Conservation (phyloP, 169 alveolate species). For the Plasmodium malariae region DNA sequence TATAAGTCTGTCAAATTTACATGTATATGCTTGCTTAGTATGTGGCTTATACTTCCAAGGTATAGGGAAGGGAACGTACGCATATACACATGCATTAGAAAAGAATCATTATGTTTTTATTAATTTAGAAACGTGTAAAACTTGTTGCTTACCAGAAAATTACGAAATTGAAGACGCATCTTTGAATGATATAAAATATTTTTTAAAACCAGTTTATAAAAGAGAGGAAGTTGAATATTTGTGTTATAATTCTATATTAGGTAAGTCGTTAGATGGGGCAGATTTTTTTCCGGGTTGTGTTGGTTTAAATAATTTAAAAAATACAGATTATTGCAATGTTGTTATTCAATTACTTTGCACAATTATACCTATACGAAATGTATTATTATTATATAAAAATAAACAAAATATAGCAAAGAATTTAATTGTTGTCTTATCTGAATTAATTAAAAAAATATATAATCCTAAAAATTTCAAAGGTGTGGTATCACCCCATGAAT, state of each 20-base stretch:
- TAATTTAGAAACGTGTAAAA: slow-evolving; percentile 91
- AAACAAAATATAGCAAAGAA: slow-evolving; percentile 88
- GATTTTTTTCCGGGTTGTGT: slow-evolving; percentile 95
- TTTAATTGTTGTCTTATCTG: slow-evolving; percentile 92
- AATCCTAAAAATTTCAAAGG: slow-evolving; percentile 98
- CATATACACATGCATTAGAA: slow-evolving; percentile 97
- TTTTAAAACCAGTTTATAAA: slow-evolving; percentile 88
- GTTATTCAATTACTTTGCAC: slow-evolving; percentile 91
- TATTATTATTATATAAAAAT: slow-evolving; percentile 78
- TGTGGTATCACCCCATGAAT: slow-evolving; percentile 98
- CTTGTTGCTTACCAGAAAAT: slow-evolving; percentile 97
- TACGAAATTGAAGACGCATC: slow-evolving; percentile 97
- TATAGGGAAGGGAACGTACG: slow-evolving; percentile 95
- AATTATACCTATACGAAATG: slow-evolving; percentile 79
- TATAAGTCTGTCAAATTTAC: slow-evolving; percentile 94
- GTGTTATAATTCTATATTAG: slow-evolving; percentile 84
- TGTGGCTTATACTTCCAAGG: slow-evolving; percentile 98
- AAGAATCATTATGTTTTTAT: slow-evolving; percentile 96
- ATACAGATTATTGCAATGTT: slow-evolving; percentile 97
- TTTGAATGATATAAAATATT: slow-evolving; percentile 93
- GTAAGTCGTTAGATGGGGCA: slow-evolving; percentile 96
- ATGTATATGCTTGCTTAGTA: slow-evolving; percentile 97
- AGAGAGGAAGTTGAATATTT: slow-evolving; percentile 84
- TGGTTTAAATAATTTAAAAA: slow-evolving; percentile 96
- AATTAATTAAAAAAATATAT: slow-evolving; percentile 96